Evolutionary conservation across 306 rosid genomes (phyloP), one percentile per base, ranked within the genome.

Genomic region (Datisca glomerata): DNA sequence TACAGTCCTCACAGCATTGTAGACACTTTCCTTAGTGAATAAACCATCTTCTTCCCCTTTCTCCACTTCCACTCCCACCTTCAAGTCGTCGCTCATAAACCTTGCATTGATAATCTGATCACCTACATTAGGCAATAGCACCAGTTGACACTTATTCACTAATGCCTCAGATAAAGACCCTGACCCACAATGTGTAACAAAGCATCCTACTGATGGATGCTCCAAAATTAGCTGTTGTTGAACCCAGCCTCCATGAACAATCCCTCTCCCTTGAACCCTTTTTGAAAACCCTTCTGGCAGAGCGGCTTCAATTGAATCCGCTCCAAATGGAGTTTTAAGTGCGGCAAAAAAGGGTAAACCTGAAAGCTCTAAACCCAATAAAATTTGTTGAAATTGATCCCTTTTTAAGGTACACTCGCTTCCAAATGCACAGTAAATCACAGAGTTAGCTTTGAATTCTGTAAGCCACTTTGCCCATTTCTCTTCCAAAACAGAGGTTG

Each of bases 181-280:
- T 2, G 75, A 68, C 10, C 91, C 84, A 16, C 84, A 79, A 36
- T 79, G 84, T 8, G 80, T 71, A 18, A 79, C 91, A 51, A 79
- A 79, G 55, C 83, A 71, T 16, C 83, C 83, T 18, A 74, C 74
- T 1, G 75, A 75, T 14, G 75, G 67, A 67, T 72, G 85, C 42
- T 55, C 65, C 60, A 69, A 36, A 12, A 80, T 55, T 62, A 59
- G 32, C 43, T 62, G 76, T 12, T 76, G 85, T 9, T 67, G 79
- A 55, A 80, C 53, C 92, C 92, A 72, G 18, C 55, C 76, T 12
- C 76, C 79, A 9, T 50, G 37, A 27, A 75, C 85, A 35, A 72
- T 21, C 17, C 79, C 81, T 66, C 61, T 70, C 45, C 60, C 66
- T 22, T 50, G 34, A 7, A 57, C 59, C 60, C 76, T 69, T 50